phyloP scores from a whole-genome alignment of 2,329 filamentous ascomycete genomes.

The Exophiala bonariae region DNA sequence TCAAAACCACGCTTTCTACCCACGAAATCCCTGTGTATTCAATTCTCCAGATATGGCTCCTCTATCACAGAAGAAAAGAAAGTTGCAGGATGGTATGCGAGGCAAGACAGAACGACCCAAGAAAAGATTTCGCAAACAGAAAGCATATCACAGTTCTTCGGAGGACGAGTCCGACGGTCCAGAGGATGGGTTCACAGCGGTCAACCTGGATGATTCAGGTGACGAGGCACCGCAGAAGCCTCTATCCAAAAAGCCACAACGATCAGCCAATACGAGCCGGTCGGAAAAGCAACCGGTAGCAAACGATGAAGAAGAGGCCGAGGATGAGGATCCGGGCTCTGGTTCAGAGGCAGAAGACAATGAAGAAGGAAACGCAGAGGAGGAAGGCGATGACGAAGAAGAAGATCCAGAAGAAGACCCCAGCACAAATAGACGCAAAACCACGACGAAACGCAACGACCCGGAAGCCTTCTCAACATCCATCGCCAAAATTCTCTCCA shows the following conservation, averaged over 20 bases:
- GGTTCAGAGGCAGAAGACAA: constrained; percentile 35
- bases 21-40: too few species aligned
- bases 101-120: constrained; percentile 52
- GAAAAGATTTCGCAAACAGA: constrained; percentile 64
- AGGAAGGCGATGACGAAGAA: constrained; percentile 38
- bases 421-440: constrained; percentile 37
- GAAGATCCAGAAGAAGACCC: constrained; percentile 40
- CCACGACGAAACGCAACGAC: constrained; percentile 75
- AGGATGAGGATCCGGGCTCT: constrained; percentile 26
- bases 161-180: constrained; percentile 53
- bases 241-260: constrained; percentile 20
- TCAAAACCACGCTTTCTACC: too few species aligned
- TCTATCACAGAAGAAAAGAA: constrained; percentile 52
- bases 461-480: constrained; percentile 88
- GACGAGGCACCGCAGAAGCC: constrained; percentile 31
- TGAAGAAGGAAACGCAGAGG: constrained; percentile 41
- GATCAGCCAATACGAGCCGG: constrained; percentile 25
- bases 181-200: constrained; percentile 48
- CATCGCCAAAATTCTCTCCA: constrained; percentile 87
- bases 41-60: constrained; percentile 37
- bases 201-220: constrained; percentile 50
- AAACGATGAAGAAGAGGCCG: constrained; percentile 20
- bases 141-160: constrained; percentile 64
- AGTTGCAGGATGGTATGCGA: constrained; percentile 59
- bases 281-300: constrained; percentile 28